Percentiles rank a stretch among this genome's conserved stretches.
Evolutionary conservation across 805 yeast species (phyloP).

Genomic region (Danielia reshetovae): DNA sequence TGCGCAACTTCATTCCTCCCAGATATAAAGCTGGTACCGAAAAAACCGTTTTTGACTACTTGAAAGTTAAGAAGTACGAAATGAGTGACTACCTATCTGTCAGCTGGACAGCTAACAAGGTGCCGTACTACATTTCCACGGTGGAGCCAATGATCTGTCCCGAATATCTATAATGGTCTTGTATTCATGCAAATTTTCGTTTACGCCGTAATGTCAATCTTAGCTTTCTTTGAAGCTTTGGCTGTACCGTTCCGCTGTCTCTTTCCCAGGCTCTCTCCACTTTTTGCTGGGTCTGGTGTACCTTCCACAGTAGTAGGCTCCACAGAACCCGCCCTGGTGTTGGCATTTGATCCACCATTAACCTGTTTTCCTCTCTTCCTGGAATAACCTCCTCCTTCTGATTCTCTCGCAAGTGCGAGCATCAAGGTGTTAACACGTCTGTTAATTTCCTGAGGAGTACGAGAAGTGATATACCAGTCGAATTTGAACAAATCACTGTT

Average conservation of each 20-base stretch:
- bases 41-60: slow-evolving; percentile 56
- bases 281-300: slow-evolving; percentile 9
- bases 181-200: neutral
- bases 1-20: slow-evolving; percentile 75
- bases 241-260: neutral
- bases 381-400: slow-evolving; percentile 52
- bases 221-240: slow-evolving; percentile 2
- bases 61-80: slow-evolving; percentile 55
- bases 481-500: slow-evolving; percentile 59
- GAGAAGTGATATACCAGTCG: slow-evolving; percentile 69
- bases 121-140: slow-evolving; percentile 72
- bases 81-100: slow-evolving; percentile 70
- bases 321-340: slow-evolving; percentile 32
- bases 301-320: slow-evolving; percentile 28
- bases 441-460: slow-evolving; percentile 68
- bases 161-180: slow-evolving; percentile 24
- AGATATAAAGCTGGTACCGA: slow-evolving; percentile 61
- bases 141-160: slow-evolving; percentile 43
- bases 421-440: slow-evolving; percentile 67
- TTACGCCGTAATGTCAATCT: neutral
- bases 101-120: slow-evolving; percentile 87
- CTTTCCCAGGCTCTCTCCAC: neutral
- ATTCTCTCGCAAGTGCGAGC: slow-evolving; percentile 63
- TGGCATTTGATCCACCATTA: slow-evolving; percentile 10
- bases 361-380: slow-evolving; percentile 35